These are phyloP conservation scores for Colletotrichum graminicola DNA, from an alignment of 2,329 filamentous ascomycete genomes.

Conservation along the genomic window DNA sequence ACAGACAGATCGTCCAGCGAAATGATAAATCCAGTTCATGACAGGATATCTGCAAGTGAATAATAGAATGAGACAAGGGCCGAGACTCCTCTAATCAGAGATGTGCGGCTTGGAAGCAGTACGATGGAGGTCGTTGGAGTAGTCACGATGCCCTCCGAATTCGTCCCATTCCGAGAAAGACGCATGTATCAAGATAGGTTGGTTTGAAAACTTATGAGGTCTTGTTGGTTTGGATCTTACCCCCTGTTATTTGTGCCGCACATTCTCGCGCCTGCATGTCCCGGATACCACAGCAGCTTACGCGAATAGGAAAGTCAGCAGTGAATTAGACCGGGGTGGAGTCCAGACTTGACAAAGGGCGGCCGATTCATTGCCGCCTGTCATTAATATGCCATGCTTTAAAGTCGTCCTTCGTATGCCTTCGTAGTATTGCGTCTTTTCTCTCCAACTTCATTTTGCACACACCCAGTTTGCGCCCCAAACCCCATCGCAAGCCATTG, in stretches of 20 bases:
- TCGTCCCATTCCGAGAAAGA: background rate
- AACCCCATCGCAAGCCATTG: background rate
- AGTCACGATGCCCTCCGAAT: background rate
- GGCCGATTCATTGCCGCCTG: background rate
- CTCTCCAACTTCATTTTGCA: background rate
- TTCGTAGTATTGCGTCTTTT: background rate
- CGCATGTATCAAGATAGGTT: background rate
- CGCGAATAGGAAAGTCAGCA: background rate
- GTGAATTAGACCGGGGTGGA: background rate
- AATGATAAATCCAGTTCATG: background rate
- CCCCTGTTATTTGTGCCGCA: background rate
- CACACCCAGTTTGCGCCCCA: background rate
- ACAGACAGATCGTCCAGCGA: background rate
- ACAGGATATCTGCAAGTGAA: background rate
- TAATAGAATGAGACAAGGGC: background rate
- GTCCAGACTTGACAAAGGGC: background rate
- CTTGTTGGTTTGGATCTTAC: background rate
- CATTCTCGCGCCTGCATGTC: background rate
- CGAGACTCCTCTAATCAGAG: too few species aligned
- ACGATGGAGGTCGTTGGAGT: background rate
- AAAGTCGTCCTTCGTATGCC: background rate
- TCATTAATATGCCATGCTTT: background rate
- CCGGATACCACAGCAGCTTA: background rate
- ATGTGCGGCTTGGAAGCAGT: background rate
- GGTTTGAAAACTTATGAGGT: background rate